These are phyloP conservation scores for Bacidia gigantensis DNA, from an alignment of 495 filamentous ascomycete genomes.

Conservation along the genomic window DNA sequence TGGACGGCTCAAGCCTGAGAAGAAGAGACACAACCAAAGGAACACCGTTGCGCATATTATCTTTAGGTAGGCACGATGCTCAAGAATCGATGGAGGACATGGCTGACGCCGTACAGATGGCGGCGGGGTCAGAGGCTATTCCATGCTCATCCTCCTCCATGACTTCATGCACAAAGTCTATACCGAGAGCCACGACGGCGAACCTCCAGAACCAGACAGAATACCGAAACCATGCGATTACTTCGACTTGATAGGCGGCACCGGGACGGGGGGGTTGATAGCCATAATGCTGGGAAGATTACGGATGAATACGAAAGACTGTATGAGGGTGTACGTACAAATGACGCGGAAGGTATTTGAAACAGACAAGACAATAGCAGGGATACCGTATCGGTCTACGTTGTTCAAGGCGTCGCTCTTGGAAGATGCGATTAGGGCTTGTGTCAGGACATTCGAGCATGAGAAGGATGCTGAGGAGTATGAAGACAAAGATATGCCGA, in stretches of 20 bases:
- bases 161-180: constrained; percentile 92
- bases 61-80: constrained; percentile 53
- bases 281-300: constrained; percentile 91
- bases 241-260: constrained; percentile 92
- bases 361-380: constrained; percentile 92
- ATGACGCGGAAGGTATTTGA: constrained; percentile 92
- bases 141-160: constrained; percentile 87
- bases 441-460: constrained; percentile 65
- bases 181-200: constrained; percentile 70
- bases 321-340: constrained; percentile 88
- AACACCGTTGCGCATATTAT: constrained; percentile 80
- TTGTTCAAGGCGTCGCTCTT: constrained; percentile 92
- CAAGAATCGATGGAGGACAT: constrained; percentile 4
- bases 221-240: constrained; percentile 97
- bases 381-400: constrained; percentile 84
- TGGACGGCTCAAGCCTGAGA: constrained; percentile 29
- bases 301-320: constrained; percentile 84
- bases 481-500: constrained; percentile 24
- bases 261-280: constrained; percentile 88
- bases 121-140: constrained; percentile 92
- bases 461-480: constrained; percentile 57
- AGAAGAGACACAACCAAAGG: constrained; percentile 92
- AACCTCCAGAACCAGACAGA: constrained; percentile 68
- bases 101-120: constrained; percentile 48
- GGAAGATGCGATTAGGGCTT: constrained; percentile 85